These are phyloP conservation scores for Pleurotus pulmonarius DNA, from an alignment of 768 basidiomycete genomes.

Conservation along the genomic window DNA sequence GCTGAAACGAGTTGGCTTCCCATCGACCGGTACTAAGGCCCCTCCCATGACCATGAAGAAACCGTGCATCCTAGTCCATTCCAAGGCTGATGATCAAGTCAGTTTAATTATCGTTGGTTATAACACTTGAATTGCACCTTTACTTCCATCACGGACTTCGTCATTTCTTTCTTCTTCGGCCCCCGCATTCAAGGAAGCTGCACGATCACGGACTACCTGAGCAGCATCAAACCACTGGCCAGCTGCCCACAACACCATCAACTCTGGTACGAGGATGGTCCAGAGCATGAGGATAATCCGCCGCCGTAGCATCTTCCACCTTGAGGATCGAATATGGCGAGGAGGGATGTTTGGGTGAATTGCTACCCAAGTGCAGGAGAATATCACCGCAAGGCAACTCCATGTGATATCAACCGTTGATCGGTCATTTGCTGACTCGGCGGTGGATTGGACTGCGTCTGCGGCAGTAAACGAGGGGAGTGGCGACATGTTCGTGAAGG, in stretches of 20 bases:
- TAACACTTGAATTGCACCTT: background rate
- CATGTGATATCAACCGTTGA: conserved; percentile 10
- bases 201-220: background rate
- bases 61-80: conserved; percentile 8
- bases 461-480: background rate
- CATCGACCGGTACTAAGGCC: background rate
- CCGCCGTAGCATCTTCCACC: background rate
- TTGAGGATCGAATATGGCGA: background rate
- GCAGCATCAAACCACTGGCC: conserved; percentile 12
- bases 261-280: conserved; percentile 14
- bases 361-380: conserved; percentile 15
- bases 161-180: background rate
- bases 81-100: background rate
- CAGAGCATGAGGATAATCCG: background rate
- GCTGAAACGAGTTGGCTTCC: background rate
- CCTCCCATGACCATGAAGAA: conserved; percentile 11
- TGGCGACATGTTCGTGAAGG: too few relatives aligned
- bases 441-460: background rate
- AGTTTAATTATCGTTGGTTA: background rate
- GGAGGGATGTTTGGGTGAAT: conserved; percentile 18
- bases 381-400: conserved; percentile 16
- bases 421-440: background rate
- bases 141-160: background rate
- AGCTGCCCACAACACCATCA: conserved; percentile 12
- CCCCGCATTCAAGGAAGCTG: too few relatives aligned